These are phyloP conservation scores for Fusarium longipes DNA, from an alignment of 2,329 filamentous ascomycete species.

Conservation along the genomic window DNA sequence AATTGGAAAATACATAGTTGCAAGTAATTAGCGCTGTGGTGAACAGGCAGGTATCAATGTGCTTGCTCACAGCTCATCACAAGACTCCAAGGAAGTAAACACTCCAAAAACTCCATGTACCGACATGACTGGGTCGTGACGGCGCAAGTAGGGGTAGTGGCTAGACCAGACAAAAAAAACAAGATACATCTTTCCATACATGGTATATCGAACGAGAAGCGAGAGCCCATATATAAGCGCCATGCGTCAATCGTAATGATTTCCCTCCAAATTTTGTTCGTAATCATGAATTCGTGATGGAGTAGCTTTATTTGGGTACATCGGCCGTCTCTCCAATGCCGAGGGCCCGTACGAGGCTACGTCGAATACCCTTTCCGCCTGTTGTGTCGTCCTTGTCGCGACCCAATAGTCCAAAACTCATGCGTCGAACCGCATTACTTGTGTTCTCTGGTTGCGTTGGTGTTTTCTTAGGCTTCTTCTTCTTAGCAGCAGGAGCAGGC, in stretches of 20 bases:
- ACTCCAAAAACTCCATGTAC: slow-evolving; percentile 28
- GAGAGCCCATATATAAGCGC: slow-evolving; percentile 32
- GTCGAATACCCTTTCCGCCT: slow-evolving; percentile 56
- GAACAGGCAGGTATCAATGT: slow-evolving; percentile 31
- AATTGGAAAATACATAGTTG: slow-evolving; percentile 3
- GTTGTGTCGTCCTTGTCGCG: slow-evolving; percentile 53
- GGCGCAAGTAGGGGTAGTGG: slow-evolving; percentile 1
- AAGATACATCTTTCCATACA: slow-evolving; percentile 7
- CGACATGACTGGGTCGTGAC: not conserved
- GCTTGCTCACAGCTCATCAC: slow-evolving; percentile 21
- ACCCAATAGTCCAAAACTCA: slow-evolving; percentile 62
- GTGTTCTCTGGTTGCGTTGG: slow-evolving; percentile 38
- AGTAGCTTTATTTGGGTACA: slow-evolving; percentile 20
- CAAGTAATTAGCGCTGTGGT: slow-evolving; percentile 11
- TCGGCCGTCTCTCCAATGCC: slow-evolving; percentile 52
- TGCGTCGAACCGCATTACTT: slow-evolving; percentile 53
- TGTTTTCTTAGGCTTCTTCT: slow-evolving; percentile 52
- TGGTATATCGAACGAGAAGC: slow-evolving; percentile 14
- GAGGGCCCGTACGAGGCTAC: slow-evolving; percentile 60
- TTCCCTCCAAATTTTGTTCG: slow-evolving; percentile 26
- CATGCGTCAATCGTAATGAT: slow-evolving; percentile 24
- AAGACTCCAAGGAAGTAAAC: slow-evolving; percentile 11
- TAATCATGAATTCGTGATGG: slow-evolving; percentile 37
- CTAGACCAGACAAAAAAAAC: slow-evolving; percentile 10
- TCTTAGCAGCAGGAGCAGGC: slow-evolving; percentile 52